Evolutionary conservation across 2,329 filamentous ascomycete genomes (phyloP), one percentile per base, ranked within the genome.

Genomic region (Cryoendolithus antarcticus): DNA sequence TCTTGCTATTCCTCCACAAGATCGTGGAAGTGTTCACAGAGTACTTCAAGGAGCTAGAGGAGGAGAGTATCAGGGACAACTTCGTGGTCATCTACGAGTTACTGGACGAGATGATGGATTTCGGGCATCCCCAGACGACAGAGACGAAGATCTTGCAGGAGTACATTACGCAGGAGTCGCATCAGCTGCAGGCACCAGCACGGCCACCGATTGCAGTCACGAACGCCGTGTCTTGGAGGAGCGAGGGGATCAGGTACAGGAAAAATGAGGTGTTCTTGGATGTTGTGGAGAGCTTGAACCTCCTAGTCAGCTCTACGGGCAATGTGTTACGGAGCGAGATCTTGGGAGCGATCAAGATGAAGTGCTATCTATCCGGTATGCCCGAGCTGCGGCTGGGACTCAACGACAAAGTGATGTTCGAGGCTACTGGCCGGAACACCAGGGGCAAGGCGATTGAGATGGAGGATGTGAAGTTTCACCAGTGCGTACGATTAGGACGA

Each of bases 41-140:
- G 65, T 98, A 98, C 70, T 98, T 98, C 74, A 98, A 98, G 64
- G 89, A 93, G 48, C 74, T 98, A 44, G 91, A 98, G 64, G 91
- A 98, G 63, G 91, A 98, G 65, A 94, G 86, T 54, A 98, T 98
- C 61, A 79, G 91, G 53, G 91, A 98, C 70, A 98, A 98, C 69
- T 98, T 98, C 60, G 91, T 98, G 62, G 80, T 98, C 59, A 98
- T 98, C 58, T 98, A 98, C 71, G 91, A 98, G 65, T 67, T 98
- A 44, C 75, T 98, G 47, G 91, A 98, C 59, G 91, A 98, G 70
- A 98, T 98, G 91, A 98, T 98, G 91, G 91, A 98, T 65, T 98
- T 98, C 70, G 91, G 91, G 47, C 95, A 98, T 62, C 91, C 91
- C 4, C 91, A 98, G 63, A 98, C 91, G 7, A 98, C 91, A 50